Conservation (phyloP, 163 green algal species). For the Trebouxia gelatinosa region DNA sequence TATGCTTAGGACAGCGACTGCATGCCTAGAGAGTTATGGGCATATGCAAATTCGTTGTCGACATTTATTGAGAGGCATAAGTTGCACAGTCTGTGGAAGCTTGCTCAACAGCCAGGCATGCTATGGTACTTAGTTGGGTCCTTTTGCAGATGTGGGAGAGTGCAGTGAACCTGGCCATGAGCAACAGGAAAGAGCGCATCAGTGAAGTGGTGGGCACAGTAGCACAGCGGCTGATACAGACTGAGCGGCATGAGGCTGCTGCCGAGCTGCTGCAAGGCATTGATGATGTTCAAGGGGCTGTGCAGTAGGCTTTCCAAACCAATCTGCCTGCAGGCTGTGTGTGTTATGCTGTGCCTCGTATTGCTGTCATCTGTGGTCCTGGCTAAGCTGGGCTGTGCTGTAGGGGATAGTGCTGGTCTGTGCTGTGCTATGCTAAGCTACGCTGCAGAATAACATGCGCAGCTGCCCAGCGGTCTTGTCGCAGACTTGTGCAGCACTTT, state of each 20-base stretch:
- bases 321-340: background rate
- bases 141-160: conserved; percentile 40
- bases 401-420: no score
- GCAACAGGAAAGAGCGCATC: conserved; percentile 63
- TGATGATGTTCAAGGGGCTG: conserved; percentile 55
- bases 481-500: background rate
- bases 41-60: no score
- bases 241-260: conserved; percentile 58
- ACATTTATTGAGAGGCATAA: no score
- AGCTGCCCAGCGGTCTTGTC: background rate
- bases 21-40: no score
- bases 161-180: conserved; percentile 67
- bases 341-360: background rate
- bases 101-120: no score
- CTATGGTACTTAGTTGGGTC: conserved; percentile 60
- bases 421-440: background rate
- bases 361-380: background rate
- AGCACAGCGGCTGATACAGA: conserved; percentile 54
- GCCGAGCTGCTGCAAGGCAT: conserved; percentile 66
- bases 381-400: background rate
- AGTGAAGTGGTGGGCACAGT: conserved; percentile 65
- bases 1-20: no score
- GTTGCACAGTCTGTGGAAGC: no score
- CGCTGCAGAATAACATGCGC: background rate
- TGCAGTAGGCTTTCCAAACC: background rate